A percentile compares a stretch with the other conserved stretches of the same genome.
Conservation (phyloP, 2,329 filamentous ascomycete genomes). For the Monilinia vaccinii-corymbosi region DNA sequence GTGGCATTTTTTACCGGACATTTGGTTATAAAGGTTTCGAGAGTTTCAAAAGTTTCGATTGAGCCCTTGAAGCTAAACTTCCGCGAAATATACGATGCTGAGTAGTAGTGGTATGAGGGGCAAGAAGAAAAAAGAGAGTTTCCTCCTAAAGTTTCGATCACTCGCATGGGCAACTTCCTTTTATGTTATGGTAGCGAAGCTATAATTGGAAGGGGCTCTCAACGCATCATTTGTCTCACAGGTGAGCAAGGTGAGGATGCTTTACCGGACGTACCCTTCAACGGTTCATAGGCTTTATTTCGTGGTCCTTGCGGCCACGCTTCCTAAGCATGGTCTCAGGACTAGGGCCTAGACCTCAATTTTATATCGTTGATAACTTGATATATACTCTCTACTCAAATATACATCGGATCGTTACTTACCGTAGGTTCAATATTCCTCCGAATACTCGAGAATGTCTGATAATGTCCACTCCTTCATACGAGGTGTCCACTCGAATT, state of each 20-base stretch:
- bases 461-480: not conserved
- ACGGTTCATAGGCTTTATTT: not conserved
- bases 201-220: not conserved
- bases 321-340: not conserved
- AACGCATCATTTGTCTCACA: not conserved
- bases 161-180: not conserved
- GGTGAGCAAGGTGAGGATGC: not conserved
- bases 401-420: not conserved
- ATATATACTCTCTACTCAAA: not conserved
- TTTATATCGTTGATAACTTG: not conserved
- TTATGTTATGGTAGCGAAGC: not conserved
- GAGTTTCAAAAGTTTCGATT: not conserved
- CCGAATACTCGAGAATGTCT: not conserved
- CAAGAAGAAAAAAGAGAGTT: not conserved
- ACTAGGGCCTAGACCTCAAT: not conserved
- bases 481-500: not conserved
- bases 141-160: not conserved
- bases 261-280: conserved; percentile 1
- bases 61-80: not conserved
- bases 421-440: not conserved
- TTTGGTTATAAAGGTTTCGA: not conserved
- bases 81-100: not conserved
- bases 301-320: not conserved
- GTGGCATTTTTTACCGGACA: not conserved
- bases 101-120: not conserved